Conservation (phyloP, 2,329 filamentous ascomycete genomes). For the Alternaria sp. region DNA sequence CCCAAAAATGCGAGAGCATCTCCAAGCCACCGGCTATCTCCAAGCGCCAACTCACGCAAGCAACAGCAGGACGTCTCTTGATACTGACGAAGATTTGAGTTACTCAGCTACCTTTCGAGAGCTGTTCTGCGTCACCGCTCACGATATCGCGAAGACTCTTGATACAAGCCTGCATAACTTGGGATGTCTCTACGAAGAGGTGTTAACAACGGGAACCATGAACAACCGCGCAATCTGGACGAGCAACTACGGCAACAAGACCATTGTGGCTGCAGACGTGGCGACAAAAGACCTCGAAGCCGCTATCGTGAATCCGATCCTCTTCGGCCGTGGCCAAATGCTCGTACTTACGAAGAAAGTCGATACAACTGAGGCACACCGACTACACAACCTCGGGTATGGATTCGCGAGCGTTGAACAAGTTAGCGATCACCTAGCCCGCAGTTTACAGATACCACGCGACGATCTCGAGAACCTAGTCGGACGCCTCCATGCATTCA, state of each 20-base stretch:
- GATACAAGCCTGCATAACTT: constrained; percentile 68
- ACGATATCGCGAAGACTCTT: constrained; percentile 74
- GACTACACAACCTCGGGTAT: constrained; percentile 75
- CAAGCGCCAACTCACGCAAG: constrained; percentile 26
- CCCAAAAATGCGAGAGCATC: constrained; percentile 74
- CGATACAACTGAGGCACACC: constrained; percentile 66
- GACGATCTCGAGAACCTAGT: constrained; percentile 69
- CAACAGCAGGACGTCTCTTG: constrained; percentile 30
- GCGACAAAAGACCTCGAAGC: constrained; percentile 51
- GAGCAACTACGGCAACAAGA: constrained; percentile 26
- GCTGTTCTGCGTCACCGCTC: constrained; percentile 81
- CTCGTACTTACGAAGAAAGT: constrained; percentile 79
- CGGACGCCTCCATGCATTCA: constrained; percentile 68
- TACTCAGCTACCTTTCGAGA: constrained; percentile 83
- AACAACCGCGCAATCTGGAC: constrained; percentile 67
- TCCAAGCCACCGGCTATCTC: constrained; percentile 61
- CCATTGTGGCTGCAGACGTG: constrained; percentile 37
- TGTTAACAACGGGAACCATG: constrained; percentile 70
- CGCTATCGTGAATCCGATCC: constrained; percentile 41
- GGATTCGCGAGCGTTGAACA: constrained; percentile 71
- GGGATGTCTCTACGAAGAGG: constrained; percentile 78
- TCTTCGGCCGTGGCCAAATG: constrained; percentile 76
- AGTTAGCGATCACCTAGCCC: constrained; percentile 72
- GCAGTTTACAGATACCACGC: constrained; percentile 76
- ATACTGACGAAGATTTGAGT: constrained; percentile 65